Percentiles rank a stretch among this genome's conserved stretches.
Conservation (phyloP, 2,329 filamentous ascomycete genomes). For the Neoascochyta sp. region DNA sequence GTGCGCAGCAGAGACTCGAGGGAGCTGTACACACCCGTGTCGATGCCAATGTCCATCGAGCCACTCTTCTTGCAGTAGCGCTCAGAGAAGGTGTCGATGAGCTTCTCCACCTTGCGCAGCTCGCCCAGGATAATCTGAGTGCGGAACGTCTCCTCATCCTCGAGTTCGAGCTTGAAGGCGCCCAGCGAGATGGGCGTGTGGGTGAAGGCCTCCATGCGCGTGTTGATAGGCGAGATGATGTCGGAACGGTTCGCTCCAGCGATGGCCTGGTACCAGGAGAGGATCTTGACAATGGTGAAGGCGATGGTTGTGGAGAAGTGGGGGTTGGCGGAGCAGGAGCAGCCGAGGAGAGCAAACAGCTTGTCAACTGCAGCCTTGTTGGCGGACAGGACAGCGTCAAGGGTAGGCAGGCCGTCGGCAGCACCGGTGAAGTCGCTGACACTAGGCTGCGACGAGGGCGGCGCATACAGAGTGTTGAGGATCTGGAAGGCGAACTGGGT, state of each 20-base stretch:
- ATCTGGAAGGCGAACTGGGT: conserved; percentile 37
- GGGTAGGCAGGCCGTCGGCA: conserved; percentile 25
- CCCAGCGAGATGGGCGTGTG: conserved; percentile 24
- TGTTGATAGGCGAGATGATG: conserved; percentile 15
- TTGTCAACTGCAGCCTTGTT: conserved; percentile 36
- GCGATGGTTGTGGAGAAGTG: conserved; percentile 38
- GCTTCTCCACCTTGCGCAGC: conserved; percentile 36
- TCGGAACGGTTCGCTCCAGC: conserved; percentile 22
- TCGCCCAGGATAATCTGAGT: conserved; percentile 34
- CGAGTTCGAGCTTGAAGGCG: conserved; percentile 22
- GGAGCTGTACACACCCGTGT: conserved; percentile 27
- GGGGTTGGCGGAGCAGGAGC: conserved; percentile 35
- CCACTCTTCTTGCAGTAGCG: conserved; percentile 30
- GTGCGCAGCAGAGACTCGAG: conserved; percentile 33
- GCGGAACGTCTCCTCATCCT: conserved; percentile 30
- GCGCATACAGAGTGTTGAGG: conserved; percentile 33
- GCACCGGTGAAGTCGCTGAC: conserved; percentile 25
- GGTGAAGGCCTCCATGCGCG: conserved; percentile 27
- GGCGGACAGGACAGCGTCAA: conserved; percentile 30
- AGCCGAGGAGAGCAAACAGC: conserved; percentile 30
- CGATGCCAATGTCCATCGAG: conserved; percentile 23
- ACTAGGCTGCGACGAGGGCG: conserved; percentile 22
- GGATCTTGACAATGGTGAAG: conserved; percentile 34
- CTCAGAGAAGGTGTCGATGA: conserved; percentile 38
- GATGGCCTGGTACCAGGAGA: conserved; percentile 38